A percentile compares a stretch with the other conserved stretches of the same genome.
phyloP scores from a whole-genome alignment of 2,329 filamentous ascomycete genomes.

The Waltergamsia citrina region DNA sequence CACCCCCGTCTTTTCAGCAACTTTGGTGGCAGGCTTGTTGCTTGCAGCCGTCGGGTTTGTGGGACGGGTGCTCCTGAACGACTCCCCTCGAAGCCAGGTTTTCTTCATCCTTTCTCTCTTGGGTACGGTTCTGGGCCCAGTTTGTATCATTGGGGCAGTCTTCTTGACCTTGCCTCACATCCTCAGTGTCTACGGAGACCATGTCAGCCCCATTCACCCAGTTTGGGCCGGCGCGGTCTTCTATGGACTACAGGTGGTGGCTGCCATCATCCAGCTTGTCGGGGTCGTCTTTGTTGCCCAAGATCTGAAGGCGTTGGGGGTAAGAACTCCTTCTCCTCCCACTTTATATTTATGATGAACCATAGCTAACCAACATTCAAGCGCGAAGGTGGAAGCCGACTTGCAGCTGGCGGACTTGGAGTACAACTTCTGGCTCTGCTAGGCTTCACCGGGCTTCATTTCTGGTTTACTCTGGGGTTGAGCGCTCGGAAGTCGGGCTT shows the following conservation, averaged over 20 bases:
- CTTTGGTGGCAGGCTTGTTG: slow-evolving; percentile 28
- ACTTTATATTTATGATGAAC: not conserved
- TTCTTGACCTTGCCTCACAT: slow-evolving; percentile 36
- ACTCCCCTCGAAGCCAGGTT: slow-evolving; percentile 17
- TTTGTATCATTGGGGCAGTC: slow-evolving; percentile 31
- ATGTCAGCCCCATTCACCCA: slow-evolving; percentile 25
- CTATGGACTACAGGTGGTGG: slow-evolving; percentile 21
- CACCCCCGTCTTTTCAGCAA: slow-evolving; percentile 28
- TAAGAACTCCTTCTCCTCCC: slow-evolving; percentile 18
- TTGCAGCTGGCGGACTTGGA: slow-evolving; percentile 33
- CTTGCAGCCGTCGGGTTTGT: slow-evolving; percentile 36
- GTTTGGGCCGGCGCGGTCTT: slow-evolving; percentile 23
- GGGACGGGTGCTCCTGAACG: slow-evolving; percentile 31
- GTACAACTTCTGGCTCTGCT: slow-evolving; percentile 31
- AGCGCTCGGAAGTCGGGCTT: slow-evolving; percentile 24
- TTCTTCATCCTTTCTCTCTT: slow-evolving; percentile 34
- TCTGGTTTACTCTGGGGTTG: slow-evolving; percentile 29
- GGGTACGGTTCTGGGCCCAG: slow-evolving; percentile 37
- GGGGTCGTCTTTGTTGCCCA: slow-evolving; percentile 29
- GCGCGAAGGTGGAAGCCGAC: slow-evolving; percentile 20
- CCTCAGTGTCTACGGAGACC: slow-evolving; percentile 34
- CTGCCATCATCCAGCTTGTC: slow-evolving; percentile 24
- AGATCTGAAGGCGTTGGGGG: slow-evolving; percentile 19
- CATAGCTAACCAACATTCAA: not conserved
- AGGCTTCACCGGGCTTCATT: slow-evolving; percentile 25